Conservation (phyloP, 2,329 filamentous ascomycete genomes). For the Tolypocladium amazonense region DNA sequence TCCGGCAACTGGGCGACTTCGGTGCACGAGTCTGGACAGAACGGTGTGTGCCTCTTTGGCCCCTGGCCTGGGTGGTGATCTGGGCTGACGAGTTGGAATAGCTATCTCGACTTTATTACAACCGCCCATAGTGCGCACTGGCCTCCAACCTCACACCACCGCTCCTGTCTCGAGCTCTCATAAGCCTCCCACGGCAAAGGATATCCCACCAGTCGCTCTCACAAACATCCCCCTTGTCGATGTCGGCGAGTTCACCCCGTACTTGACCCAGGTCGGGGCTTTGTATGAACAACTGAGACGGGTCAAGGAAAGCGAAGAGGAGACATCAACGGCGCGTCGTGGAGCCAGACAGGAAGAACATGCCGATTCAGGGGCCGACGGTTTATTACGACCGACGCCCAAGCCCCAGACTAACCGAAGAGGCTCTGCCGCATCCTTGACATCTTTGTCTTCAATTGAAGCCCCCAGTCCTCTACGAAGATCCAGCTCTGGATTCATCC, state of each 20-base stretch:
- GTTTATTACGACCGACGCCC: constrained; percentile 33
- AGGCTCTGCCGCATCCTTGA: constrained; percentile 31
- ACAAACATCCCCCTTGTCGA: constrained; percentile 82
- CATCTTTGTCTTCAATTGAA: constrained; percentile 40
- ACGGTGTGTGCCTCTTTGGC: constrained; percentile 43
- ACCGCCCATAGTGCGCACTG: constrained; percentile 80
- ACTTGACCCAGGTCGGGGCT: constrained; percentile 74
- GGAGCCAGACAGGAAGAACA: constrained; percentile 32
- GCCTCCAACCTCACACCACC: constrained; percentile 68
- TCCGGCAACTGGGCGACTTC: constrained; percentile 44
- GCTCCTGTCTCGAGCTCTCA: constrained; percentile 61
- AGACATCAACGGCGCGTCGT: constrained; percentile 35
- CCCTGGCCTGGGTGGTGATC: background rate
- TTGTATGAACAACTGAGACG: constrained; percentile 84
- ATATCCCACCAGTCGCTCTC: constrained; percentile 87
- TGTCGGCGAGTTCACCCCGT: constrained; percentile 67
- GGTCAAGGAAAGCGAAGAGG: constrained; percentile 67
- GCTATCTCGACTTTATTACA: constrained; percentile 92
- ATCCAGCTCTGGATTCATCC: constrained; percentile 36
- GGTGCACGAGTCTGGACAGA: constrained; percentile 65
- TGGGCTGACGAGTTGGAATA: constrained; percentile 18
- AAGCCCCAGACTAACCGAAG: constrained; percentile 18
- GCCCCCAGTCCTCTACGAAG: constrained; percentile 29
- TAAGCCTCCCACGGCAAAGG: constrained; percentile 71
- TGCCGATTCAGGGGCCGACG: constrained; percentile 27